Evolutionary conservation across 169 alveolate species (phyloP).

Genomic region (Plasmodium falciparum): DNA sequence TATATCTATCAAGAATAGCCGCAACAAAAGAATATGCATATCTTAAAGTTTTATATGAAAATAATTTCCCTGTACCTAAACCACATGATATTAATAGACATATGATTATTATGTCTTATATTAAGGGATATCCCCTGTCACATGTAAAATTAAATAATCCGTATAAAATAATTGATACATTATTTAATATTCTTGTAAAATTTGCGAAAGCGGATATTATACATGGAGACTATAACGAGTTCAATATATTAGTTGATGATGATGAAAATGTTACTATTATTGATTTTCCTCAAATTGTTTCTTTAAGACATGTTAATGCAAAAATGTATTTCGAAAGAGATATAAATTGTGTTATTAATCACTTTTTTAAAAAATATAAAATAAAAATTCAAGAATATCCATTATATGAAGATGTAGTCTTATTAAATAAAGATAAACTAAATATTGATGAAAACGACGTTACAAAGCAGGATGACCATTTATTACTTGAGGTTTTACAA

Average conservation of each 20-base stretch:
- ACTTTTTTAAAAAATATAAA: slow-evolving; percentile 93
- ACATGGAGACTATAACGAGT: slow-evolving; percentile 99
- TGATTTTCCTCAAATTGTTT: slow-evolving; percentile 98
- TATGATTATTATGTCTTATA: slow-evolving; percentile 96
- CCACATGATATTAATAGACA: slow-evolving; percentile 98
- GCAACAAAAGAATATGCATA: slow-evolving; percentile 98
- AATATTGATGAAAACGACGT: slow-evolving; percentile 7
- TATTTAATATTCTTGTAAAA: slow-evolving; percentile 83
- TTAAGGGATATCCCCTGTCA: slow-evolving; percentile 95
- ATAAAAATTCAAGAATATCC: slow-evolving; percentile 92
- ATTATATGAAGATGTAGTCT: slow-evolving; percentile 78
- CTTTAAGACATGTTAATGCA: slow-evolving; percentile 96
- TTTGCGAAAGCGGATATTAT: slow-evolving; percentile 96
- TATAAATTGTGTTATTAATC: slow-evolving; percentile 93
- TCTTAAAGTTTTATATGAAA: slow-evolving; percentile 95
- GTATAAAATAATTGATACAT: slow-evolving; percentile 1
- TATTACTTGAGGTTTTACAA: slow-evolving; percentile 23
- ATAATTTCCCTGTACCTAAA: slow-evolving; percentile 96
- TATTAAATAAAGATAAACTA: slow-evolving; percentile 23
- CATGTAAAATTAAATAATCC: slow-evolving; percentile 86
- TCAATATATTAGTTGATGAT: slow-evolving; percentile 94
- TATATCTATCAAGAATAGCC: slow-evolving; percentile 98
- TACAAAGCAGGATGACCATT: slow-evolving; percentile 13
- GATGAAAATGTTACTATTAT: slow-evolving; percentile 91
- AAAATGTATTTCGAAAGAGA: slow-evolving; percentile 95